Evolutionary conservation across 768 basidiomycete genomes (phyloP).

Genomic region (Rickenella mellea): DNA sequence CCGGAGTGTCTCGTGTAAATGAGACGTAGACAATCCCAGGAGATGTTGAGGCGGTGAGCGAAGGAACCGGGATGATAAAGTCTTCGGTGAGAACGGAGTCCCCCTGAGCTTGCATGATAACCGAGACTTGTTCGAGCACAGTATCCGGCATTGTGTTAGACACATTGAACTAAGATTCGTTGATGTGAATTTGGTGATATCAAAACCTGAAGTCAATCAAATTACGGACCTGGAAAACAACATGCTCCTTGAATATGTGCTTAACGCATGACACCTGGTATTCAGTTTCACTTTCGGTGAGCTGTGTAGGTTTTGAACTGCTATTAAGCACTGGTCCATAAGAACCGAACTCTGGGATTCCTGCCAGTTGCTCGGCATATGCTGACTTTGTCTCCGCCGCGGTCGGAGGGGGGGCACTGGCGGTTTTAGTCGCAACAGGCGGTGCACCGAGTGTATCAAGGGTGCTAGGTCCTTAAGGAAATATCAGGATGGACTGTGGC

Average conservation of each 20-base stretch:
- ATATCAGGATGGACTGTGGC: neutral
- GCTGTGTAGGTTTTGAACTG: constrained; percentile 63
- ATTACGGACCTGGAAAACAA: constrained; percentile 85
- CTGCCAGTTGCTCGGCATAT: constrained; percentile 77
- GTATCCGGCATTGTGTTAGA: constrained; percentile 96
- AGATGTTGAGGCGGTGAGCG: constrained; percentile 58
- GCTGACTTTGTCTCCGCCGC: constrained; percentile 83
- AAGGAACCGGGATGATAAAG: constrained; percentile 81
- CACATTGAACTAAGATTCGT: constrained; percentile 72
- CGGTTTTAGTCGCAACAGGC: constrained; percentile 35
- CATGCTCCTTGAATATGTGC: constrained; percentile 89
- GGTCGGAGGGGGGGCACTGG: constrained; percentile 64
- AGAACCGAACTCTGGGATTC: constrained; percentile 74
- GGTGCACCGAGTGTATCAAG: constrained; percentile 80
- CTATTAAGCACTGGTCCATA: constrained; percentile 89
- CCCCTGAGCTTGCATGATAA: constrained; percentile 80
- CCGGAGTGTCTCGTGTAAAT: constrained; percentile 76
- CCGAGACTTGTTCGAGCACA: constrained; percentile 87
- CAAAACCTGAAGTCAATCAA: neutral
- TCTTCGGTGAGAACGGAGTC: constrained; percentile 80
- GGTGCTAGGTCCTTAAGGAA: constrained; percentile 61
- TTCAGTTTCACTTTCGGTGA: constrained; percentile 96
- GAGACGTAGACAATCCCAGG: constrained; percentile 90
- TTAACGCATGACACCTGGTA: constrained; percentile 96
- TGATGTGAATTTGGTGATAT: constrained; percentile 5